Evolutionary conservation across 139 green algal genomes (phyloP), one percentile per base, ranked within the genome.

Genomic region (Mesotaenium endlicherianum): DNA sequence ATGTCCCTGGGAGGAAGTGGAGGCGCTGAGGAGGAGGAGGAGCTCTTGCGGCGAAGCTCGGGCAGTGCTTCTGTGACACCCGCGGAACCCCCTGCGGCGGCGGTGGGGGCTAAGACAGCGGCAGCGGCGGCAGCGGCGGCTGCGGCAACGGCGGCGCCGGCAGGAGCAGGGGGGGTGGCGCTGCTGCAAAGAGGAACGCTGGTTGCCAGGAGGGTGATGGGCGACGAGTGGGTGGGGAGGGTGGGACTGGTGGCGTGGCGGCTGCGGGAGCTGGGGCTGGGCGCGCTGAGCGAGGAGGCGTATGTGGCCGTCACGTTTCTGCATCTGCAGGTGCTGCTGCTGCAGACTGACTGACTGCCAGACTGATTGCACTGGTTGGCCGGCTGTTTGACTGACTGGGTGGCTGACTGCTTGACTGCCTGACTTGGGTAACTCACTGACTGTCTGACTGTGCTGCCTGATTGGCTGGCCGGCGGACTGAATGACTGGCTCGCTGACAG

Each of bases 221-320:
- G 71, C 30, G 31, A 20, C 11, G 50, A 75, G 44, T 80, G 71
- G 71, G 71, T 75, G 30, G 71, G 11, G 42, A 14, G 31, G 11
- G 42, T 80, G 16, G 44, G 11, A 39, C 11, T 14, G 42, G 50
- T 80, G 44, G 42, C 71, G 16, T 16, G 44, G 44, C 42, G 14
- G 50, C 50, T 82, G 75, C 75, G 75, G 16, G 16, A 50, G 11
- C 53, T 82, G 14, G 75, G 75, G 14, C 40, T 82, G 16, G 57
- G 39, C 17, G 14, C 75, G 20, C 20, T 82, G 20, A 20, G 14
- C 17, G 75, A 82, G 57, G 75, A 81, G 26, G 75, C 75, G 14
- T 81, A 45, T 20, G 57, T 30, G 39, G 11, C 55, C 17, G 75
- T 81, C 26, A 20, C 80, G 14, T 81, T 41, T 30, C 11, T 31